A percentile compares a stretch with the other conserved stretches of the same genome.
phyloP scores from a whole-genome alignment of 257 asterid species.

The Pogostemon cablin region DNA sequence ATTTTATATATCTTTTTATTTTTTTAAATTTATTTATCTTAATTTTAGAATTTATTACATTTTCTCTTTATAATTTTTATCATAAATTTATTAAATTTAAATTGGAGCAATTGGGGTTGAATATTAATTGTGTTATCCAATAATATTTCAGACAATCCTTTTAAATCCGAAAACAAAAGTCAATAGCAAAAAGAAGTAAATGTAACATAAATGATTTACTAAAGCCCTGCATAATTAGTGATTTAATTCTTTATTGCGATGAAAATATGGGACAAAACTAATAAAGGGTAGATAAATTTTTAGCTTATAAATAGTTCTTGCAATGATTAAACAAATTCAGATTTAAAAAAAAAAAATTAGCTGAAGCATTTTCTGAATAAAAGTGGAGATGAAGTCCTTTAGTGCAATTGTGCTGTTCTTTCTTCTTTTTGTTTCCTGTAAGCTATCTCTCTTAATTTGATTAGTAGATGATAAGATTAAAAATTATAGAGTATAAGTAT shows the following conservation, averaged over 20 bases:
- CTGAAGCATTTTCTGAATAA: background rate
- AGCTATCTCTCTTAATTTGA: background rate
- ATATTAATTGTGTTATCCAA: too few species aligned
- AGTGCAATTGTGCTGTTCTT: background rate
- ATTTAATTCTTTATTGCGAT: background rate
- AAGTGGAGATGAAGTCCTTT: constrained; percentile 27
- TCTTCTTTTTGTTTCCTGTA: constrained; percentile 28
- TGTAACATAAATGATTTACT: background rate
- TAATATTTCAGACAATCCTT: background rate
- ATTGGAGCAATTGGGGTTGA: too few species aligned
- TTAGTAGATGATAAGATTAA: too few species aligned
- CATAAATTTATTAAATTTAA: too few species aligned
- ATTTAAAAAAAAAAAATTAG: background rate
- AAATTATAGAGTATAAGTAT: too few species aligned
- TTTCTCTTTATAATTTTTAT: too few species aligned
- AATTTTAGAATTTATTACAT: too few species aligned
- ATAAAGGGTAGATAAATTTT: background rate
- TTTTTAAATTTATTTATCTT: too few species aligned
- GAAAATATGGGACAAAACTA: background rate
- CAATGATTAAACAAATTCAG: constrained; percentile 6
- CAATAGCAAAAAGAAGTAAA: background rate
- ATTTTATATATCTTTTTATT: too few species aligned
- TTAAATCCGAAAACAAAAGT: background rate
- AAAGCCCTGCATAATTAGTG: constrained; percentile 10
- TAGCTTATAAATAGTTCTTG: constrained; percentile 22